These are phyloP conservation scores for Amanita subjunquillea DNA, from an alignment of 768 basidiomycete genomes.

Conservation along the genomic window DNA sequence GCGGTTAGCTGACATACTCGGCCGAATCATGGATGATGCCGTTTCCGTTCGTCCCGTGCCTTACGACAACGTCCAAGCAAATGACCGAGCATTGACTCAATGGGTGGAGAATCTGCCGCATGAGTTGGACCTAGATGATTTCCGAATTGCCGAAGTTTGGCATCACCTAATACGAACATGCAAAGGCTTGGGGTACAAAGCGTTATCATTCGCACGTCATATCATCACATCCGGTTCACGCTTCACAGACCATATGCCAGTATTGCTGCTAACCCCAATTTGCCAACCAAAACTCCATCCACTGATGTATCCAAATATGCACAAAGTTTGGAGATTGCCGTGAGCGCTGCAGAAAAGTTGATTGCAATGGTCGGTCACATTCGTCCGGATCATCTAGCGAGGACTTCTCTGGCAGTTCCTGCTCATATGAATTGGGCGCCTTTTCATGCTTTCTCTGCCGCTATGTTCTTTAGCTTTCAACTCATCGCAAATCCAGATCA, in stretches of 20 bases:
- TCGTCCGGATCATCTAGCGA: slow-evolving; percentile 66
- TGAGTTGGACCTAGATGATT: slow-evolving; percentile 72
- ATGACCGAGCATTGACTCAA: slow-evolving; percentile 58
- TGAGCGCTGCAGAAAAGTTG: slow-evolving; percentile 66
- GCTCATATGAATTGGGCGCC: slow-evolving; percentile 82
- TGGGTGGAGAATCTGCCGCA: slow-evolving; percentile 73
- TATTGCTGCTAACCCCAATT: slow-evolving; percentile 16
- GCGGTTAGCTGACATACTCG: slow-evolving; percentile 66
- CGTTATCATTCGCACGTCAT: slow-evolving; percentile 68
- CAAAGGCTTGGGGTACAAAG: slow-evolving; percentile 73
- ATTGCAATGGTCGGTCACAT: slow-evolving; percentile 71
- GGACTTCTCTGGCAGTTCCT: slow-evolving; percentile 58
- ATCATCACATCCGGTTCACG: slow-evolving; percentile 77
- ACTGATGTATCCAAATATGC: slow-evolving; percentile 34
- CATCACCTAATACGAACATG: slow-evolving; percentile 44
- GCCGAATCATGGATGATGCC: slow-evolving; percentile 80
- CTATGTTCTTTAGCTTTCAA: slow-evolving; percentile 90
- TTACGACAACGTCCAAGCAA: slow-evolving; percentile 61
- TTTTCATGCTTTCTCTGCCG: slow-evolving; percentile 77
- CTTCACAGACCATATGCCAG: slow-evolving; percentile 72
- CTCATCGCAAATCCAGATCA: slow-evolving; percentile 74
- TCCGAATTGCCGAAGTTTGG: slow-evolving; percentile 63
- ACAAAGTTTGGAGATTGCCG: slow-evolving; percentile 63
- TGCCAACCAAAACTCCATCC: slow-evolving; percentile 16
- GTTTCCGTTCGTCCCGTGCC: slow-evolving; percentile 73